Evolutionary conservation across 441 rosid species (phyloP), one percentile per base, ranked within the genome.

Genomic region (Cnidoscolus chayamansa): DNA sequence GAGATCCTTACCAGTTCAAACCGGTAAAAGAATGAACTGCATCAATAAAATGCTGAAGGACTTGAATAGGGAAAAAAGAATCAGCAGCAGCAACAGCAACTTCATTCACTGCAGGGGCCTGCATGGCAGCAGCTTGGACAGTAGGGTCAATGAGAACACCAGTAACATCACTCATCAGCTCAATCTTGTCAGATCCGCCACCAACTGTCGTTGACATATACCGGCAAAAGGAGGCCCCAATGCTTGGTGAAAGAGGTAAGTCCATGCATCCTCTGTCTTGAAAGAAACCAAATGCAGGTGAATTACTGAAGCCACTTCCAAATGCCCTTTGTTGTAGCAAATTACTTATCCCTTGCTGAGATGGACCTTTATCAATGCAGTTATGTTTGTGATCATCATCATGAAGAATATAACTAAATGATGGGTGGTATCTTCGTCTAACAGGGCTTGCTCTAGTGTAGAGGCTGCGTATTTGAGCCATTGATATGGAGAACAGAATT

Each of bases 21-120:
- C 98, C 98, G 1, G 93, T 85, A 72, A 61, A 84, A 1, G 84
- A 59, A 79, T 90, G 97, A 70, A 94, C 88, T 8, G 74, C 76
- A 77, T 87, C 91, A 70, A 92, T 86, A 63, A 89, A 50, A 75
- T 94, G 83, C 79, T 92, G 98, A 81, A 92, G 84, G 19, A 78
- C 76, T 10, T 84, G 85, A 7, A 89, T 79, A 45, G 97, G 96
- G 4, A 81, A 76, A 83, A 77, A 88, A 63, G 88, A 89, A 81
- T 92, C 97, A 25, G 84, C 87, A 81, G 97, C 91, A 15, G 98
- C 99, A 72, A 83, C 17, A 11, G 99, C 84, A 71, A 94, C 99
- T 76, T 94, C 97, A 78, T 84, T 90, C 47, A 84, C 86, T 4
- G 81, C 83, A 51, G 89, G 85, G 43, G 77, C 85, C 77, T 87